Percentiles rank a stretch among this genome's conserved stretches.
phyloP scores from a whole-genome alignment of 345 rosid species.

The Excoecaria cochinchinensis region DNA sequence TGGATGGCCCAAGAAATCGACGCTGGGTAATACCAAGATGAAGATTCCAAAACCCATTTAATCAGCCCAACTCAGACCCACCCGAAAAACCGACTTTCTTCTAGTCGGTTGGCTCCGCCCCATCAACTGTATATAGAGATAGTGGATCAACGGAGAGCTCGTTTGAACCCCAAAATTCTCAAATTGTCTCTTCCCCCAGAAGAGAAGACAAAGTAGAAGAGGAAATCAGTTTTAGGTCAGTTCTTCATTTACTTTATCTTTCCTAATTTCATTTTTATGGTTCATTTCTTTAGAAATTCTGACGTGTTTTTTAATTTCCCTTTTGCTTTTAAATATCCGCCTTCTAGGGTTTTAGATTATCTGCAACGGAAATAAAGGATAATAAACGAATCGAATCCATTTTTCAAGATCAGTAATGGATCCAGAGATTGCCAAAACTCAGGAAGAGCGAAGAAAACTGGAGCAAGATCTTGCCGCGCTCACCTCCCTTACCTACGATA shows the following conservation, averaged over 20 bases:
- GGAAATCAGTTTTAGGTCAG: slow-evolving; percentile 1
- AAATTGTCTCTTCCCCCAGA: no score
- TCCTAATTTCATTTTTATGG: background rate
- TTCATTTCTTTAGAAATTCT: background rate
- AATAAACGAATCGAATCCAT: background rate
- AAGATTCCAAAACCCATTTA: no score
- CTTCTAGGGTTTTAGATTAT: slow-evolving; percentile 1
- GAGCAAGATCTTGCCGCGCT: slow-evolving; percentile 81
- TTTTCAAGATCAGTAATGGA: slow-evolving; percentile 34
- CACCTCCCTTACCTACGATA: slow-evolving; percentile 64
- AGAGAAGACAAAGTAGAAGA: background rate
- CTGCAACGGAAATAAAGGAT: background rate
- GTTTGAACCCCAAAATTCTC: no score
- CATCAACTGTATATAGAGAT: no score
- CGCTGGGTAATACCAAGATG: no score
- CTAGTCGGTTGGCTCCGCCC: no score
- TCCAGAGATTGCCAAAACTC: slow-evolving; percentile 75
- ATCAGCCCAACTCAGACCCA: no score
- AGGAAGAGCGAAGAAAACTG: slow-evolving; percentile 68
- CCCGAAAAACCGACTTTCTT: no score
- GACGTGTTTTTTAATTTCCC: background rate
- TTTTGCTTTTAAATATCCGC: background rate
- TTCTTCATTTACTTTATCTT: background rate
- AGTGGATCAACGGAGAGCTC: no score
- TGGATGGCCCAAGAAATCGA: no score